Base-by-base conservation (phyloP, 352 stramenopile genomes). In the Pythium coloratum region DNA sequence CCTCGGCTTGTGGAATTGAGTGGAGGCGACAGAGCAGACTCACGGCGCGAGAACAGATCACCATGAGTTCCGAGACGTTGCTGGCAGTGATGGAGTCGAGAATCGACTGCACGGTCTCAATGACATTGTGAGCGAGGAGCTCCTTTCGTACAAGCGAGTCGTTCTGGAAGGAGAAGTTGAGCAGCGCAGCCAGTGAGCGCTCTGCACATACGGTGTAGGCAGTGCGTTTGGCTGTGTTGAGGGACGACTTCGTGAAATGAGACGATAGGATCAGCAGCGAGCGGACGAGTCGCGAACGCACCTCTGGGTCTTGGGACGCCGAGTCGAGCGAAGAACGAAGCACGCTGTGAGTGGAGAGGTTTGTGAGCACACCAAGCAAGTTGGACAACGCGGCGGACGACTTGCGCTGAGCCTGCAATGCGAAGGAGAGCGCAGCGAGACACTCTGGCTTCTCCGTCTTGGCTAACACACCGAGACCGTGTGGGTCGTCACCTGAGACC, bases 21-120 rank as follows among this genome's bases (percentile, higher is more conserved):
- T 94, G 86, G 1, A 91, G 59, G 0, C 84, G 80, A 66, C 83
- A 92, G 20, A 94, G 70, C 20, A 94, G 55, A 58, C 83, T 89
- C 2, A 70, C 62, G 9, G 77, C 51, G 9, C 80, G 77, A 1
- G 81, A 82, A 26, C 78, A 62, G 30, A 84, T 46, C 34, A 88
- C 68, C 18, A 81, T 55, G 1, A 73, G 69, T 0, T 67, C 40
- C 0, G 42, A 33, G 6, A 78, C 75, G 6, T 33, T 70, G 12
- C 53, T 55, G 0, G 51, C n/a, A 8, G 12, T 75, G 26, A 61
- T 32, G 28, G 57, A 57, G 2, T 24, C 49, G 14, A 88, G 59
- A 8, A 85, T 69, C 1, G 53, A 55, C 8, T 75, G 62, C 6
- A 82, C 34, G 2, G 49, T 54, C 0, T 55, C 34, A 1, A 83